Percentiles rank a stretch among this genome's conserved stretches.
Conservation (phyloP, 192 early-diverging fungal genomes). For the Chytriomyces confervae region DNA sequence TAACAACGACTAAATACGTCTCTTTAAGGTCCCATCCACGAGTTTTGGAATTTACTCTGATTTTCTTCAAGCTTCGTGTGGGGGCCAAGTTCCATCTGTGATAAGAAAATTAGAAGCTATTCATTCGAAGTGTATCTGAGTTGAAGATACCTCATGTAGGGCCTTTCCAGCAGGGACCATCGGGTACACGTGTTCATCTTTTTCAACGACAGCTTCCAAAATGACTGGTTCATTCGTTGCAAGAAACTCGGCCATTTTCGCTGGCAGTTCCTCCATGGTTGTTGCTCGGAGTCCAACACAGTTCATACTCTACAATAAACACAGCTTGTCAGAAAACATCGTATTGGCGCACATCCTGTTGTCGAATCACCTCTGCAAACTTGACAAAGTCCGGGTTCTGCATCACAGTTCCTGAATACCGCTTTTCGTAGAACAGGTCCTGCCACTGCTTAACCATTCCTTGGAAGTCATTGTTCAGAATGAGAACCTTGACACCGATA, state of each 20-base stretch:
- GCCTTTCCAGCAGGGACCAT: slow-evolving; percentile 97
- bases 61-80: slow-evolving; percentile 49
- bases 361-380: slow-evolving; percentile 76
- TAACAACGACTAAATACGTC: neutral
- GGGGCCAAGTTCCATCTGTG: slow-evolving; percentile 57
- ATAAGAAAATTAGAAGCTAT: slow-evolving; percentile 10
- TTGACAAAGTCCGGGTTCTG: slow-evolving; percentile 98
- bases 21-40: slow-evolving; percentile 53
- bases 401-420: slow-evolving; percentile 94
- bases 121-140: neutral
- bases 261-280: slow-evolving; percentile 83
- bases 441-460: slow-evolving; percentile 91
- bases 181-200: slow-evolving; percentile 93
- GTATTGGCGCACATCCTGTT: neutral
- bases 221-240: slow-evolving; percentile 83
- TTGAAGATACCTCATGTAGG: slow-evolving; percentile 78
- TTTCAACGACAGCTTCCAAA: slow-evolving; percentile 88
- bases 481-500: slow-evolving; percentile 94
- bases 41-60: slow-evolving; percentile 54
- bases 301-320: slow-evolving; percentile 68
- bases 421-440: slow-evolving; percentile 97
- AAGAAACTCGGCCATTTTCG: slow-evolving; percentile 89
- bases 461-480: slow-evolving; percentile 99
- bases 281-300: slow-evolving; percentile 86
- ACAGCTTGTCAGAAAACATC: slow-evolving; percentile 6